Percentiles rank a stretch among this genome's conserved stretches.
These are phyloP conservation scores for Cinchona pubescens DNA, from an alignment of 257 asterid genomes.

Conservation along the genomic window DNA sequence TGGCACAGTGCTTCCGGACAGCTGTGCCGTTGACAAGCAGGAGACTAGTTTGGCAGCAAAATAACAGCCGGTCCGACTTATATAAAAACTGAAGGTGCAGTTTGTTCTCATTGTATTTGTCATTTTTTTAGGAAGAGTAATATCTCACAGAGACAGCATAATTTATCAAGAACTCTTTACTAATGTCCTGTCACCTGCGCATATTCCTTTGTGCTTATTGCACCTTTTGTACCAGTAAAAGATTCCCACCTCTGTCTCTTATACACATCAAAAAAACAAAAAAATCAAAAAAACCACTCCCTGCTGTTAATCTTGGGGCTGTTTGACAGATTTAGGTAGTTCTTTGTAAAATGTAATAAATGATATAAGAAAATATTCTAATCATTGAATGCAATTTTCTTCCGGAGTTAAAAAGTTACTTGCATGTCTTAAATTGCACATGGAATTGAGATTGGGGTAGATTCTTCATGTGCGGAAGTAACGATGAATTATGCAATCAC, in stretches of 20 bases:
- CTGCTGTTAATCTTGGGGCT: not conserved
- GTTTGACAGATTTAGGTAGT: not conserved
- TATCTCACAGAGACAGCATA: not conserved
- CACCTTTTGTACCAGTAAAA: not conserved
- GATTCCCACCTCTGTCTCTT: too few relatives aligned
- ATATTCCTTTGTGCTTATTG: not conserved
- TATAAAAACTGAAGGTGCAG: constrained; percentile 5
- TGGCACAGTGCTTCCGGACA: constrained; percentile 61
- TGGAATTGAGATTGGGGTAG: not conserved
- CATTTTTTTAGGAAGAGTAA: not conserved
- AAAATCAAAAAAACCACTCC: not conserved
- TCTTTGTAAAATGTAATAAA: not conserved
- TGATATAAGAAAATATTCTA: not conserved
- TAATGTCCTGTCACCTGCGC: not conserved
- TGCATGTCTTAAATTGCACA: not conserved
- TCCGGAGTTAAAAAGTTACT: not conserved
- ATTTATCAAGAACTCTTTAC: not conserved
- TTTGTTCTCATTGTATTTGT: not conserved
- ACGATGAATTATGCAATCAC: too few relatives aligned
- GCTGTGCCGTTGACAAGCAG: constrained; percentile 54
- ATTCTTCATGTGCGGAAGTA: too few relatives aligned
- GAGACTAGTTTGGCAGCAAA: constrained; percentile 38
- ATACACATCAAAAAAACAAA: too few relatives aligned
- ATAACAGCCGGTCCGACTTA: constrained; percentile 16
- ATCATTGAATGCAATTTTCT: not conserved